These are phyloP conservation scores for Erodium moschatum DNA, from an alignment of 441 rosid genomes.

Conservation along the genomic window DNA sequence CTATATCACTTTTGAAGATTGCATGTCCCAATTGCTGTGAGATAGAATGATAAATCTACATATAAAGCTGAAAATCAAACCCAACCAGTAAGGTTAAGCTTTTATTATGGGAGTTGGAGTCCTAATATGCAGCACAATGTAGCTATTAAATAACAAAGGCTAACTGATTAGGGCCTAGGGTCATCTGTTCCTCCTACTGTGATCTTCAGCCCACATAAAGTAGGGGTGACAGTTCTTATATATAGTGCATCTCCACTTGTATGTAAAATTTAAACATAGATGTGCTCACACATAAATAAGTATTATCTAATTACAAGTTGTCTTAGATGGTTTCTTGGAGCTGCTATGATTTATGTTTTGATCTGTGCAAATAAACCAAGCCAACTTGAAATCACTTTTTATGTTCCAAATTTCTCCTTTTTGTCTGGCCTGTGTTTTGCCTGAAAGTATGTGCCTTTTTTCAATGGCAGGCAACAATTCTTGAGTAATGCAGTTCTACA, in stretches of 20 bases:
- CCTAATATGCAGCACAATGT: not conserved
- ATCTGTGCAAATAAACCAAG: not conserved
- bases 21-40: too few species aligned
- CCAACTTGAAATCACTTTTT: not conserved
- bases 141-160: not conserved
- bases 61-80: not conserved
- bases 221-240: not conserved
- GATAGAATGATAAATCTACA: too few species aligned
- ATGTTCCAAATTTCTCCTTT: conserved; percentile 3
- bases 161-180: too few species aligned
- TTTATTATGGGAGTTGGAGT: not conserved
- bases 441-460: conserved; percentile 27
- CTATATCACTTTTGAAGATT: too few species aligned
- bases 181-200: not conserved
- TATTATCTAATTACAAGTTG: not conserved
- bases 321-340: not conserved
- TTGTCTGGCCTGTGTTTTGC: not conserved
- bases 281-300: not conserved
- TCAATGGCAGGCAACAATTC: conserved; percentile 62
- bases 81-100: not conserved
- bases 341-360: not conserved
- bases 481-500: conserved; percentile 89
- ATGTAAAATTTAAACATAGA: not conserved
- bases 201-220: not conserved
- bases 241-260: not conserved